A percentile compares a stretch with the other conserved stretches of the same genome.
These are phyloP conservation scores for Fusarium humuli DNA, from an alignment of 2,329 filamentous ascomycete genomes.

Conservation along the genomic window DNA sequence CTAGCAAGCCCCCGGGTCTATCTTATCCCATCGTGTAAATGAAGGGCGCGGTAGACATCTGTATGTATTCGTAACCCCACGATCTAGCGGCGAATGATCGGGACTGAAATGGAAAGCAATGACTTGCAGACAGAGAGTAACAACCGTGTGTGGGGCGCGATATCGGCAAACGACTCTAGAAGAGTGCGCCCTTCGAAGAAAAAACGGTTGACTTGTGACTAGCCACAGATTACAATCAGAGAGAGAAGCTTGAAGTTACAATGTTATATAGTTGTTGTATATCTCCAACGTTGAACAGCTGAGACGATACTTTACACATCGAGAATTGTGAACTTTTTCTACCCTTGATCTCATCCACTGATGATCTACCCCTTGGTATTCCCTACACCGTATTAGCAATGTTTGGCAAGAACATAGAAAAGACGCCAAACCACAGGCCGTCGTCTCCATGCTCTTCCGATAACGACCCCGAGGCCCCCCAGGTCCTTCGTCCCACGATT, in stretches of 20 bases:
- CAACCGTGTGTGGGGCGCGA: constrained; percentile 36
- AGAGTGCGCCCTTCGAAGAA: constrained; percentile 24
- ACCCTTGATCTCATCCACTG: constrained; percentile 2
- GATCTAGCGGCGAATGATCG: constrained; percentile 15
- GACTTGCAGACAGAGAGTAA: constrained; percentile 11
- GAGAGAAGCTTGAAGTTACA: not conserved
- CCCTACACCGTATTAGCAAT: constrained; percentile 27
- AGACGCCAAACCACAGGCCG: constrained; percentile 17
- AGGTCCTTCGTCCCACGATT: constrained; percentile 36
- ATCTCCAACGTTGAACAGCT: constrained; percentile 6
- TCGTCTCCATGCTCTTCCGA: constrained; percentile 11
- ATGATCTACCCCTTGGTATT: constrained; percentile 17
- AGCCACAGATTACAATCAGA: not conserved
- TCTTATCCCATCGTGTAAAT: not conserved
- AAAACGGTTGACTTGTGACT: constrained; percentile 17
- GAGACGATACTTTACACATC: not conserved
- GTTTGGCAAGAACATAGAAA: constrained; percentile 40
- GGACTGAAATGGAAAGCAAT: constrained; percentile 11
- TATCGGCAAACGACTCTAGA: constrained; percentile 31
- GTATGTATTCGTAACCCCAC: not conserved
- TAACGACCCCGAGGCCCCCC: constrained; percentile 1
- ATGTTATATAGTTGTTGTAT: not conserved
- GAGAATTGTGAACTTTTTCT: not conserved
- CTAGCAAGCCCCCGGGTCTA: too few species aligned
- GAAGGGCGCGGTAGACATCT: constrained; percentile 17